Percentiles rank a stretch among this genome's conserved stretches.
These are phyloP conservation scores for Phialemoniopsis sp. DNA, from an alignment of 2,329 filamentous ascomycete species.

Conservation along the genomic window DNA sequence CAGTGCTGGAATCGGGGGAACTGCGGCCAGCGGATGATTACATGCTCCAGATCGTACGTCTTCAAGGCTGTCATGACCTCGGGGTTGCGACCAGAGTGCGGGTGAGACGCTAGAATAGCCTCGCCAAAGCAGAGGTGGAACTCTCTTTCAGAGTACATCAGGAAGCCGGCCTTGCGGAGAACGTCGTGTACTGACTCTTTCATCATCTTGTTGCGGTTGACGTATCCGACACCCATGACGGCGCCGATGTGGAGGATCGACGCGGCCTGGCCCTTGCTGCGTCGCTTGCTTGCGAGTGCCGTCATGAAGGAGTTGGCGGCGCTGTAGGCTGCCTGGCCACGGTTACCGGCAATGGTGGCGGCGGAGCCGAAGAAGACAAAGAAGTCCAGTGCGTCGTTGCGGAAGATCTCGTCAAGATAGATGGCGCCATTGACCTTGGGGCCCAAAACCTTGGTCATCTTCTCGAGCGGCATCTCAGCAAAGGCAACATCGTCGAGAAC, in stretches of 20 bases:
- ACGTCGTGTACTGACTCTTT: neutral
- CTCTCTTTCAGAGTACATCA: constrained; percentile 1
- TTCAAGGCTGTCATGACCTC: constrained; percentile 1
- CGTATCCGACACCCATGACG: constrained; percentile 2
- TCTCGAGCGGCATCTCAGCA: too few relatives aligned
- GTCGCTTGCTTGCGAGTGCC: constrained; percentile 21
- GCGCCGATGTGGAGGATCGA: constrained; percentile 16
- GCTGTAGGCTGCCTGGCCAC: constrained; percentile 32
- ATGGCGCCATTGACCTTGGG: too few relatives aligned
- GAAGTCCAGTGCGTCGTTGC: constrained; percentile 21
- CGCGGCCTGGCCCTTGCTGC: constrained; percentile 23
- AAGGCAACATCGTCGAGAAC: too few relatives aligned
- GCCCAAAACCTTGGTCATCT: too few relatives aligned
- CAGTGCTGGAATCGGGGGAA: constrained; percentile 1
- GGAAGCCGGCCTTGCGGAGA: constrained; percentile 1
- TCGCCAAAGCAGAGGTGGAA: constrained; percentile 1
- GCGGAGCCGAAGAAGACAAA: constrained; percentile 26
- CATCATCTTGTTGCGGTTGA: neutral
- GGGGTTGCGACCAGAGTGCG: neutral
- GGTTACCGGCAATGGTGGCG: constrained; percentile 12
- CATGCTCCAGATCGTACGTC: neutral
- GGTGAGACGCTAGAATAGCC: neutral
- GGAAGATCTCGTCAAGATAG: too few relatives aligned
- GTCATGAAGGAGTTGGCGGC: constrained; percentile 34
- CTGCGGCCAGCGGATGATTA: constrained; percentile 1